Base-by-base conservation (phyloP, 768 basidiomycete genomes). In the Scleroderma bovista region DNA sequence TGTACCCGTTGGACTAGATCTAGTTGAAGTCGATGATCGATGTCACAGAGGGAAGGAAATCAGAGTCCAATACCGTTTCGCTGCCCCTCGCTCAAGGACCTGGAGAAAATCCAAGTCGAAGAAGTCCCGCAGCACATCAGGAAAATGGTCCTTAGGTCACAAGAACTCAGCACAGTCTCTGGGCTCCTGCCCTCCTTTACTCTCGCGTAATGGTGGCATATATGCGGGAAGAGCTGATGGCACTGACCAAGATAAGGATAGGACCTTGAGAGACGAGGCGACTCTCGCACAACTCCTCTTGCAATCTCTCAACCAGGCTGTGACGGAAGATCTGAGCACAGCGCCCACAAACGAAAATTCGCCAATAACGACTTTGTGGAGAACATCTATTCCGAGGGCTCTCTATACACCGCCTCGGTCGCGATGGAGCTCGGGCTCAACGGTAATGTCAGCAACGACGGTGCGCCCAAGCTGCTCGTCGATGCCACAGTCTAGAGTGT, bases 381-480 rank as follows among this genome's bases (percentile, higher is more conserved):
- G 34, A 1, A 46, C 58, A 22, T 51, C 51, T 23, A 40, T 51
- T 32, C 64, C 53, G 34, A 57, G 56, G 43, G 44, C 37, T 22
- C 53, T 53, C 6, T 59, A 68, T 16, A n/a, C 51, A 10, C 60
- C 53, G 6, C 57, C 54, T 43, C 45, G 4, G 17, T 67, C 65
- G 13, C 54, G 67, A 26, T 67, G 65, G 65, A 67, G 65, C 48
- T 51, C 62, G n/a, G 59, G 65, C 34, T 67, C 65, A 10, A 62
- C 65, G 5, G 51, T 61, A 33, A 61, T 46, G 46, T 67, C 65
- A 24, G 17, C 57, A 37, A 29, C 4, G 26, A 46, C 52, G 36
- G 31, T 20, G 11, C 17, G n/a, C 20, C 29, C 43, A 9, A 22
- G 8, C 8, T 44, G n/a, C 16, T 17, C 26, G n/a, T 44, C 43